Percentiles rank a stretch among this genome's conserved stretches.
phyloP scores from a whole-genome alignment of 306 rosid genomes.

The Lupinus albus region DNA sequence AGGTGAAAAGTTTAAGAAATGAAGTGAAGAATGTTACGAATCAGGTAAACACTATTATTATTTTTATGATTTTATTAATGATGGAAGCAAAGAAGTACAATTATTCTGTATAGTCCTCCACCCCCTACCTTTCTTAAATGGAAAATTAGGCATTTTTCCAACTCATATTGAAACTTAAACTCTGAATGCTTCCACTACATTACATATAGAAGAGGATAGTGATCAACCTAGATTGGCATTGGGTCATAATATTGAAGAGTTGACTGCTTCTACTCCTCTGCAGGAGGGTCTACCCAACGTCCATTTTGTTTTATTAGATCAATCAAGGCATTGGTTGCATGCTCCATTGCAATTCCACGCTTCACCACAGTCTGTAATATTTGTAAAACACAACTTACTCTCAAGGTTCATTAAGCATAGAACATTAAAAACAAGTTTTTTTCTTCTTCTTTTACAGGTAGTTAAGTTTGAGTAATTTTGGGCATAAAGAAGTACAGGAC shows the following conservation, averaged over 20 bases:
- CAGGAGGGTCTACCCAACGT: conserved; percentile 94
- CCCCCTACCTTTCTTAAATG: not conserved
- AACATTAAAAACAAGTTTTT: not conserved
- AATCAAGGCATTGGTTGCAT: conserved; percentile 88
- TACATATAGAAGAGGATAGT: not conserved
- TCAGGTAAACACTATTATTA: too few species aligned
- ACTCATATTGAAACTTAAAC: conserved; percentile 20
- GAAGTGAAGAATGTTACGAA: too few species aligned
- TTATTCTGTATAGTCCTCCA: conserved; percentile 32
- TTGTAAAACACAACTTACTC: conserved; percentile 29
- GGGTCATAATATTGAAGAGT: not conserved
- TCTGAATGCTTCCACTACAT: not conserved
- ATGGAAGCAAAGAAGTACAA: conserved; percentile 11
- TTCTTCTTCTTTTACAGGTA: not conserved
- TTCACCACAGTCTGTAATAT: conserved; percentile 76
- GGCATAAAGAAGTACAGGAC: not conserved
- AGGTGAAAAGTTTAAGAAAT: too few species aligned
- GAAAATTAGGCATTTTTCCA: conserved; percentile 14
- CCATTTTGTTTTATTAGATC: conserved; percentile 87
- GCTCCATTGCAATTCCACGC: conserved; percentile 94
- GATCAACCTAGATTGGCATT: too few species aligned
- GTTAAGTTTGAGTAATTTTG: conserved; percentile 13
- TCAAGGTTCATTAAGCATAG: conserved; percentile 34
- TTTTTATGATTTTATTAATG: not conserved
- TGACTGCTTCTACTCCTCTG: conserved; percentile 60